Base-by-base conservation (phyloP, 2,329 filamentous ascomycete genomes). In the Neofusicoccum sp. region DNA sequence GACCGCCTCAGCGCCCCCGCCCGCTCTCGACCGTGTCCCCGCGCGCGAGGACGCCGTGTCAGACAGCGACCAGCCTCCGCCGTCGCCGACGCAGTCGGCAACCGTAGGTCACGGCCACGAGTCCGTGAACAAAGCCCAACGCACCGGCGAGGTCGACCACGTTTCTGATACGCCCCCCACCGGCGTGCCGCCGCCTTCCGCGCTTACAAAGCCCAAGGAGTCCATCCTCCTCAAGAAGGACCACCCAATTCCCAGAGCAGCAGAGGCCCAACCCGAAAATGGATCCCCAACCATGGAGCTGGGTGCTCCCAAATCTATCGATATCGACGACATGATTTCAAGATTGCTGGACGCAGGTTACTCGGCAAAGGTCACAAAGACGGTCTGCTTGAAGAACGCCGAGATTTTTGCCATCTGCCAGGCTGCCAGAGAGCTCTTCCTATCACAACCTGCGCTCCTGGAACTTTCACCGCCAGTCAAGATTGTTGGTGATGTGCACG, bases 281-380 rank as follows among this genome's bases (percentile, higher is more conserved):
- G 74, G 71, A 1, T 85, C 84, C 3, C 82, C 84, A 11, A 59
- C 52, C 43, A 90, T 97, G 78, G 90, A 91, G 66, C 96, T 98
- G 84, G 88, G 90, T 62, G 92, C 96, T 28, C 86, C 98, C 72
- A 97, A 97, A 77, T 87, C 93, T 39, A 91, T 95, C 69, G 95
- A 99, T 74, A 83, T 99, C 34, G 95, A 99, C 73, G 95, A 99
- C 74, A 97, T 96, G 83, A 99, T 99, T 74, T 93, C 93, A 71
- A 88, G 95, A 47, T 85, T 99, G 47, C 82, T 99, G 61, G 95
- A 99, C 77, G 94, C 95, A 8, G 95, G 91, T 11, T 99, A 99
- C 74, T 91, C 93, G 48, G 93, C 93, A 68, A 99, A 99, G 78
- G 92, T 97, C 70, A 98, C 95, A 66, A 99, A 99, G 83, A 92